Percentiles rank a stretch among this genome's conserved stretches.
phyloP scores from a whole-genome alignment of 2,329 filamentous ascomycete genomes.

The Parafenestella ontariensis region DNA sequence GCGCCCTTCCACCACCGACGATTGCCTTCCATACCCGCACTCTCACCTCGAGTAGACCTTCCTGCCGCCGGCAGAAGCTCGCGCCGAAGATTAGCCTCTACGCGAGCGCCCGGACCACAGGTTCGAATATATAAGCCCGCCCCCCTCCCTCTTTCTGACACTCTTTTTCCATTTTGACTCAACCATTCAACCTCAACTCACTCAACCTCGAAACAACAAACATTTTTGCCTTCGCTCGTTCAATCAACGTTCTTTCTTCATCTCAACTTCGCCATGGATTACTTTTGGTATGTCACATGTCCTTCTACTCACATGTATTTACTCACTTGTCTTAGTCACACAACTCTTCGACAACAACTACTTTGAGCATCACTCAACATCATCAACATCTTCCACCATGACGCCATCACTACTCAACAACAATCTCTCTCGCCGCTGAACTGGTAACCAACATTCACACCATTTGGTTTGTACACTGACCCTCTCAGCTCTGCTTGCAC shows the following conservation, averaged over 20 bases:
- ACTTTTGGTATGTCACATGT: slow-evolving; percentile 11
- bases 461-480: slow-evolving; percentile 1
- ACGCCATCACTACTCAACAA: not conserved
- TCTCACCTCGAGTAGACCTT: slow-evolving; percentile 8
- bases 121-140: slow-evolving; percentile 7
- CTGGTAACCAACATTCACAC: slow-evolving; percentile 3
- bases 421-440: slow-evolving; percentile 3
- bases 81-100: slow-evolving; percentile 2
- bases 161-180: not conserved
- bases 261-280: slow-evolving; percentile 8
- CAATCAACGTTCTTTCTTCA: not conserved
- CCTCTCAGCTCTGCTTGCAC: slow-evolving; percentile 3
- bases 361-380: slow-evolving; percentile 3
- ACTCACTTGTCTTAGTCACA: slow-evolving; percentile 4
- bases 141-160: slow-evolving; percentile 1
- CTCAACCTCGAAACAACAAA: not conserved
- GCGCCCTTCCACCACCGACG: slow-evolving; percentile 1
- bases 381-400: slow-evolving; percentile 9
- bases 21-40: slow-evolving; percentile 8
- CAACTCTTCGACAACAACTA: slow-evolving; percentile 4
- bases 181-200: not conserved
- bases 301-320: not conserved
- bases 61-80: slow-evolving; percentile 8
- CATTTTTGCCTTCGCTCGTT: not conserved
- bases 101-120: not conserved